Conservation (phyloP, 257 asterid species). For the Fraxinus anomala region DNA sequence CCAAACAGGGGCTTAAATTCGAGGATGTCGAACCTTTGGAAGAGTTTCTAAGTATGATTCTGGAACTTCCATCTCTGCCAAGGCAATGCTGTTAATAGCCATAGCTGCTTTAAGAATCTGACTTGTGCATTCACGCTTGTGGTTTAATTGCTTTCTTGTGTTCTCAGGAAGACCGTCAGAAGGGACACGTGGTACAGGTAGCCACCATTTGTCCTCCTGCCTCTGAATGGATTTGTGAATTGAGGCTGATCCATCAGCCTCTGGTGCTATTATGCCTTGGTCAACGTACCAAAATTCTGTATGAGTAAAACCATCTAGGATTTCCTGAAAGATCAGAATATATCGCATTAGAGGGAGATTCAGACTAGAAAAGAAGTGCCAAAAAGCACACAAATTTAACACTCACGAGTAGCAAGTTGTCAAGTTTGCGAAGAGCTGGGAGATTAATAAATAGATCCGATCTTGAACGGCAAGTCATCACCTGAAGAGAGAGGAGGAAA, state of each 20-base stretch:
- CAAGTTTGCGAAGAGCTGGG: conserved; percentile 95
- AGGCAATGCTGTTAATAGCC: conserved; percentile 64
- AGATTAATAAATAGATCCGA: conserved; percentile 71
- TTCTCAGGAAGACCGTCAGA: conserved; percentile 71
- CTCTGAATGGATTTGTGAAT: conserved; percentile 59
- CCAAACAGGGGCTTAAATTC: not conserved
- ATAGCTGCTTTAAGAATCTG: conserved; percentile 94
- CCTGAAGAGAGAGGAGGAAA: conserved; percentile 45
- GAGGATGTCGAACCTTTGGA: conserved; percentile 69
- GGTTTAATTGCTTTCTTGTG: conserved; percentile 52
- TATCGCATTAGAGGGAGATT: not conserved
- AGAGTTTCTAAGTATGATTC: conserved; percentile 77
- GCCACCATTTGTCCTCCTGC: conserved; percentile 98
- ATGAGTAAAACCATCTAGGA: conserved; percentile 64
- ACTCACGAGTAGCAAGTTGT: conserved; percentile 86
- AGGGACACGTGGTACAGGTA: conserved; percentile 93
- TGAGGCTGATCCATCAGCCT: conserved; percentile 68
- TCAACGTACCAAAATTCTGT: conserved; percentile 88
- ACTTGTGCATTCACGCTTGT: conserved; percentile 78
- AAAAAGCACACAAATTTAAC: not conserved
- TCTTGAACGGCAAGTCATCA: conserved; percentile 80
- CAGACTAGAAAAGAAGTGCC: not conserved
- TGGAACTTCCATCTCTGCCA: conserved; percentile 97
- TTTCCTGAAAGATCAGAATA: conserved; percentile 52
- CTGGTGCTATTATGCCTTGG: conserved; percentile 69